These are phyloP conservation scores for Panicum hallii DNA, from an alignment of 202 grass and related monocot species.

Conservation along the genomic window DNA sequence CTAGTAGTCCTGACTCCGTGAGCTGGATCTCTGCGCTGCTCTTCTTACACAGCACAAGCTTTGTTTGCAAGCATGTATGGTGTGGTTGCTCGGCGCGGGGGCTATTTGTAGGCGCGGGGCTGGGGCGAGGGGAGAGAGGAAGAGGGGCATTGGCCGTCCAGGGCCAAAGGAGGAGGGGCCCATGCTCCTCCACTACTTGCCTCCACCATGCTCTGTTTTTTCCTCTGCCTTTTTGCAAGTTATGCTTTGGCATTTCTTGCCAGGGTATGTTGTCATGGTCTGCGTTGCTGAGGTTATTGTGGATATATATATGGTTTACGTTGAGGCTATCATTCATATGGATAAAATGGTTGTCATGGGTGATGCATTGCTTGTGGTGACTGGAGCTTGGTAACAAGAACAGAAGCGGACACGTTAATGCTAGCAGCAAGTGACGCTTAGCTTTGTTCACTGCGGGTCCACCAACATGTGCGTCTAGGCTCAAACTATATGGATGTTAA, in stretches of 20 bases:
- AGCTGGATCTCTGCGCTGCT: neutral
- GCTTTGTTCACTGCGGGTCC: neutral
- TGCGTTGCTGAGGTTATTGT: neutral
- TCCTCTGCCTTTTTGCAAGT: slow-evolving; percentile 24
- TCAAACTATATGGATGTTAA: neutral
- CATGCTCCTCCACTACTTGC: slow-evolving; percentile 48
- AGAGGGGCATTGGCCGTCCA: slow-evolving; percentile 35
- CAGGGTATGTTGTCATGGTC: neutral
- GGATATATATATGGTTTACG: neutral
- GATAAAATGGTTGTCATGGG: neutral
- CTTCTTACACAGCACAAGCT: slow-evolving; percentile 40
- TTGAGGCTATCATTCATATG: neutral
- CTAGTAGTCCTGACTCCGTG: slow-evolving; percentile 9
- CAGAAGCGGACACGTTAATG: neutral
- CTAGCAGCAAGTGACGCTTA: neutral
- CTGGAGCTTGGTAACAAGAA: slow-evolving; percentile 3
- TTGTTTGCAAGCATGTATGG: slow-evolving; percentile 54
- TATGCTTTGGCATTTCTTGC: slow-evolving; percentile 46
- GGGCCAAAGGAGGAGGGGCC: slow-evolving; percentile 39
- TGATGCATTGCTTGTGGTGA: neutral
- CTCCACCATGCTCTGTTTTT: slow-evolving; percentile 55
- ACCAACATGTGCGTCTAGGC: neutral
- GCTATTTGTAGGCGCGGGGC: slow-evolving; percentile 61
- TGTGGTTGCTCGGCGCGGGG: slow-evolving; percentile 41
- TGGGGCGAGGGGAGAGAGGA: neutral